These are phyloP conservation scores for Kickxella alabastrina DNA, from an alignment of 192 early-diverging fungal species.

Conservation along the genomic window DNA sequence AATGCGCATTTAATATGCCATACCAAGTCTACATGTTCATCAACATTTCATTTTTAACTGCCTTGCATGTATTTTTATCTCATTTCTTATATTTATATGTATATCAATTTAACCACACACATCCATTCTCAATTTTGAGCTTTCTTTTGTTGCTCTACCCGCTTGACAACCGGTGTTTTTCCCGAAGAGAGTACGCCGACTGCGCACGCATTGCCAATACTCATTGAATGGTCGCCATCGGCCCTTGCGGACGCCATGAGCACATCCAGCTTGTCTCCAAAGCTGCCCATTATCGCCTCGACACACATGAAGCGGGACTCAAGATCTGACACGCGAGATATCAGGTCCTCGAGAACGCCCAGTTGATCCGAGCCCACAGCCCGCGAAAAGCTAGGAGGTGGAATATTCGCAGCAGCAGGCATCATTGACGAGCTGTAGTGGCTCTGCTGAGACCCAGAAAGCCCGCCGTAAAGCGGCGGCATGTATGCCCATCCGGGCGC, in stretches of 20 bases:
- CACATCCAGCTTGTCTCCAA: conserved; percentile 26
- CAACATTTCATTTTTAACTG: too few species aligned
- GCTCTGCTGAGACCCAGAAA: conserved; percentile 7
- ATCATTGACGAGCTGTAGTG: conserved; percentile 9
- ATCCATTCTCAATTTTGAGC: neutral
- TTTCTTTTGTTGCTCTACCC: neutral
- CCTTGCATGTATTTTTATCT: conserved; percentile 1
- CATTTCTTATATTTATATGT: neutral
- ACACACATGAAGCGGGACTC: conserved; percentile 37
- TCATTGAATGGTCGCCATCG: neutral
- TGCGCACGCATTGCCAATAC: conserved; percentile 1
- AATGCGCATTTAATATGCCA: neutral
- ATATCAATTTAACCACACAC: neutral
- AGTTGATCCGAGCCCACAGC: conserved; percentile 3
- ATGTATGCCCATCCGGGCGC: too few species aligned
- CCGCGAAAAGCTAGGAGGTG: conserved; percentile 4
- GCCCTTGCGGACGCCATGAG: conserved; percentile 3
- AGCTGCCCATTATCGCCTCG: conserved; percentile 31
- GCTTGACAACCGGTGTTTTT: neutral
- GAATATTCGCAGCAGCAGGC: neutral
- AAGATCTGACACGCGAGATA: conserved; percentile 26
- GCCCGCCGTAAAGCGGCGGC: neutral
- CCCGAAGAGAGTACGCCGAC: neutral
- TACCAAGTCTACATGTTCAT: too few species aligned
- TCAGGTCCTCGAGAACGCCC: conserved; percentile 6